Evolutionary conservation across 257 asterid genomes (phyloP), one percentile per base, ranked within the genome.

Genomic region (Nicotiana undulata): DNA sequence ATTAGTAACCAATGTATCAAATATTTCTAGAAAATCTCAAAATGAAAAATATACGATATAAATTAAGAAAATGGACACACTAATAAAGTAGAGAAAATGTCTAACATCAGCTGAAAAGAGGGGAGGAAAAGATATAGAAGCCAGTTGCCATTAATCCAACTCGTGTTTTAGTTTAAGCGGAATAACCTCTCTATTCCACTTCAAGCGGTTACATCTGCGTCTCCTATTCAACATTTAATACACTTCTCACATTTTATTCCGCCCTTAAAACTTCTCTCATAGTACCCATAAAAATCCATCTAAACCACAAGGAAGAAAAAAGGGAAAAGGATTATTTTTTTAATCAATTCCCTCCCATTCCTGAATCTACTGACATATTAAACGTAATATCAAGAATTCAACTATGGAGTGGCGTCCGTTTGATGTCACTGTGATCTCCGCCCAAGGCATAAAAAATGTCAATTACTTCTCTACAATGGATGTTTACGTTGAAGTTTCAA

Each of bases 391-490:
- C 55, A 51, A 51, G 55, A 74, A 49, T 80, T 46, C 40, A 65
- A 24, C 18, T 51, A 91, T 89, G 93, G 95, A 91, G 85, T 90
- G 83, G 74, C 84, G 91, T 6, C 88, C 89, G 9, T 15, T 90
- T 31, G 83, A 90, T 31, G 70, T 90, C 82, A 88, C 84, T 64
- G 58, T 91, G 60, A 70, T 82, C 18, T 90, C 92, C 4, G 91
- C 94, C 1, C 81, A 89, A 5, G 92, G 85, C 20, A 31, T 91
- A 17, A 91, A 90, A 76, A 85, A 90, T 81, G 90, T 86, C 51
- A 88, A 79, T 60, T 63, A 75, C 3, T 86, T 91, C 81, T 85
- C 87, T 1, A 88, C 86, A 64, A 91, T 90, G 94, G 88, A 86
- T 67, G 88, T 91, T 58, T 91, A 90, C 84, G 90, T 81, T 15